Percentiles rank a stretch among this genome's conserved stretches.
These are phyloP conservation scores for Tolypocladium inflatum DNA, from an alignment of 2,329 filamentous ascomycete species.

Conservation along the genomic window DNA sequence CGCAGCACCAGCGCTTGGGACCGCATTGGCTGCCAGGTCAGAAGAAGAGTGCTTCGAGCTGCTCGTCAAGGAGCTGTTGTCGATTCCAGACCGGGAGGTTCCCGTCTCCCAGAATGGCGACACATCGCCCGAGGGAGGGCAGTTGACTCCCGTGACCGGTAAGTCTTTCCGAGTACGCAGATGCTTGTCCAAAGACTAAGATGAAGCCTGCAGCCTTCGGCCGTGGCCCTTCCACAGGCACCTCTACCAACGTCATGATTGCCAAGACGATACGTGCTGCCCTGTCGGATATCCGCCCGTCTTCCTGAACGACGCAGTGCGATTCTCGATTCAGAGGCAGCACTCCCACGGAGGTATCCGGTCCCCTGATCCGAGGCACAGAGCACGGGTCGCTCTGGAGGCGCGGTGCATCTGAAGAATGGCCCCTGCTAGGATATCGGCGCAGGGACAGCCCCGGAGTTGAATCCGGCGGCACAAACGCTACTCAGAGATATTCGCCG, in stretches of 20 bases:
- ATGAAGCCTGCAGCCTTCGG: not conserved
- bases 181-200: not conserved
- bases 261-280: slow-evolving; percentile 19
- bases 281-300: slow-evolving; percentile 14
- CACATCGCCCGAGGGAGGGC: not conserved
- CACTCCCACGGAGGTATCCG: no score
- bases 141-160: not conserved
- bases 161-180: not conserved
- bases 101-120: slow-evolving; percentile 1
- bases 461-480: not conserved
- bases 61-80: slow-evolving; percentile 12
- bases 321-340: no score
- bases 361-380: not conserved
- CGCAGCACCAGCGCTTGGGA: not conserved
- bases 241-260: slow-evolving; percentile 20
- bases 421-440: not conserved
- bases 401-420: not conserved
- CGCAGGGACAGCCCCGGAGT: not conserved
- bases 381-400: not conserved
- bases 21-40: slow-evolving; percentile 9
- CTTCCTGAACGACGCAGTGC: slow-evolving; percentile 3
- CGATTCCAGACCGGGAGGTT: slow-evolving; percentile 16
- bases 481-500: not conserved
- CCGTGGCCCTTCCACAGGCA: not conserved
- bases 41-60: slow-evolving; percentile 15